phyloP scores from a whole-genome alignment of 441 rosid species.

The Oxalis stricta region DNA sequence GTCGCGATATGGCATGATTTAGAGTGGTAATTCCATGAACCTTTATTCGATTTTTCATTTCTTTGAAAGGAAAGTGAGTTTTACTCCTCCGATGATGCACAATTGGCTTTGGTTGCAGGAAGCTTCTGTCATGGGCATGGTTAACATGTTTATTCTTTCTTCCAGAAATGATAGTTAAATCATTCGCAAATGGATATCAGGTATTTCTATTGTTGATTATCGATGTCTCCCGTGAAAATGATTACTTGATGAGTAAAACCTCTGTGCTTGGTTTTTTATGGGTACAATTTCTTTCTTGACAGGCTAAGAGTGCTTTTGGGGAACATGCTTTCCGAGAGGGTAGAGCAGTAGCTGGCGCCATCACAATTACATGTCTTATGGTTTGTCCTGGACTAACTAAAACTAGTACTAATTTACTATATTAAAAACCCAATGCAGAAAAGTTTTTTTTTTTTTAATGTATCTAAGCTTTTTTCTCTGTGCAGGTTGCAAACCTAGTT shows the following conservation, averaged over 20 bases:
- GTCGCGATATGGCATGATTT: conserved; percentile 97
- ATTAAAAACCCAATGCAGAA: background rate
- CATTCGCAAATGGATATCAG: conserved; percentile 52
- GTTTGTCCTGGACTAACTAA: conserved; percentile 23
- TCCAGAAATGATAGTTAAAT: conserved; percentile 79
- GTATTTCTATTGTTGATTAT: conserved; percentile 17
- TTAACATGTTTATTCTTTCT: conserved; percentile 84
- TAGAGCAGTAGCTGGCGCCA: conserved; percentile 64
- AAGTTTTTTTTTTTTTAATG: background rate
- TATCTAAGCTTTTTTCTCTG: background rate
- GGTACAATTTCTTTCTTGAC: too few relatives aligned
- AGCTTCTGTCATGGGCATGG: conserved; percentile 99
- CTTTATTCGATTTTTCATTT: background rate
- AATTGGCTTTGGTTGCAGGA: conserved; percentile 45
- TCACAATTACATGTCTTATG: conserved; percentile 90
- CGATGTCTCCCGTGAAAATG: too few relatives aligned
- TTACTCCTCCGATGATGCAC: conserved; percentile 13
- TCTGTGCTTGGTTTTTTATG: too few relatives aligned
- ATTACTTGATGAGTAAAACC: too few relatives aligned
- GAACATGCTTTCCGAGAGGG: conserved; percentile 50
- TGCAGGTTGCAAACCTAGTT: conserved; percentile 83
- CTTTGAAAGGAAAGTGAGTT: background rate
- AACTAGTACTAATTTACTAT: too few relatives aligned
- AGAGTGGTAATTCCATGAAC: conserved; percentile 60
- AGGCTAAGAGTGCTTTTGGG: conserved; percentile 53